Base-by-base conservation (phyloP, 2,329 filamentous ascomycete species). In the Sphaceloma murrayae region DNA sequence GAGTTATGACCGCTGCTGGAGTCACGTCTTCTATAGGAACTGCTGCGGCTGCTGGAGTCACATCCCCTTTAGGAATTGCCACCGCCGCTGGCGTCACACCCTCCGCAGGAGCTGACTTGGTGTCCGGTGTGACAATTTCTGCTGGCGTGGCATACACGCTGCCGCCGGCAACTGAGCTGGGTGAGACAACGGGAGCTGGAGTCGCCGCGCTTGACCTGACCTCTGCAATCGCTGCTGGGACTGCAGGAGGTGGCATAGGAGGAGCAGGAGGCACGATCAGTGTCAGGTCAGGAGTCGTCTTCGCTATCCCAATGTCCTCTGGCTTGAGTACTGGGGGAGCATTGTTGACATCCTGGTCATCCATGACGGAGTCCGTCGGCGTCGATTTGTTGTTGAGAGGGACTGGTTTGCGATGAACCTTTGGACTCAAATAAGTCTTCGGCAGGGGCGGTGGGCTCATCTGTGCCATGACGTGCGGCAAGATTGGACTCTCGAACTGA, bases 301-400 rank as follows among this genome's bases (percentile, higher is more conserved):
- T 27, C 10, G 36, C 36, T 5, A 40, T 4, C 3, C 36, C 36
- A 30, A 40, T 40, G 9, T 40, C 36, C 21, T 40, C 36, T 9
- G 14, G 34, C 18, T 38, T 22, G 2, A 17, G 19, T 29, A 16
- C 24, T 9, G 36, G 36, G 7, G 24, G 22, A 8, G 24, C 19
- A 3, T 29, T 26, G 11, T 22, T 19, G 5, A 30, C 14, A 8
- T 45, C 42, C 16, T 36, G 42, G 6, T 31, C 31, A n/a, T 45
- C 42, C 42, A 45, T 34, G 19, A 45, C 29, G 19, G 42, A 45
- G 19, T 45, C 42, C 3, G 42, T 45, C 9, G 42, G 42, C 5
- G 42, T 45, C n/a, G 42, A 34, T n/a, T n/a, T n/a, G 14, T 45
- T 32, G 7, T 30, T 27, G 7, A 45, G 18, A n/a, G 29, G 30